These are phyloP conservation scores for Penicillium sp. DNA, from an alignment of 2,329 filamentous ascomycete species.

Conservation along the genomic window DNA sequence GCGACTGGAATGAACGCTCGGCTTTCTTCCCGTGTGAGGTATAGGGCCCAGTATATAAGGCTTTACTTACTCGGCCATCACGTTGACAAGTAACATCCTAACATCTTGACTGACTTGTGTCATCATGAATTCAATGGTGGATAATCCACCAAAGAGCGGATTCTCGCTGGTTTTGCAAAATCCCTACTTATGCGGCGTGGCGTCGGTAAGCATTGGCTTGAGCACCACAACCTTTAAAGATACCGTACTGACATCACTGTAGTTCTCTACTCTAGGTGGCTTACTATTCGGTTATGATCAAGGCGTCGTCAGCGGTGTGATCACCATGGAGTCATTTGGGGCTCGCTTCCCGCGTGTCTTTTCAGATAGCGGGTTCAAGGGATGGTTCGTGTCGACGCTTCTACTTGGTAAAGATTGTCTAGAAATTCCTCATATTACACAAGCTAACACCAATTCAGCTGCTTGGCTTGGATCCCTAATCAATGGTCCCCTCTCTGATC, in stretches of 20 bases:
- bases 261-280: slow-evolving; percentile 46
- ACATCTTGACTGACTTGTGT: not conserved
- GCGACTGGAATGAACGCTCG: not conserved
- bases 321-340: slow-evolving; percentile 50
- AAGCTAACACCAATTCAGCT: slow-evolving; percentile 24
- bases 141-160: slow-evolving; percentile 21
- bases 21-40: not conserved
- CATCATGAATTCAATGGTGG: slow-evolving; percentile 18
- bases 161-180: slow-evolving; percentile 38
- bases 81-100: not conserved
- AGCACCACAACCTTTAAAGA: not conserved
- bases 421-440: not conserved
- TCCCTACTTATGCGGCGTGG: slow-evolving; percentile 49
- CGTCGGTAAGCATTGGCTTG: slow-evolving; percentile 34
- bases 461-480: slow-evolving; percentile 53
- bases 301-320: slow-evolving; percentile 50
- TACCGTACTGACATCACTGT: not conserved
- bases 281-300: slow-evolving; percentile 55
- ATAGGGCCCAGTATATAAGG: slow-evolving; percentile 6
- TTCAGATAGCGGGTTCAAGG: slow-evolving; percentile 50
- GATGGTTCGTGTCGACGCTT: slow-evolving; percentile 56
- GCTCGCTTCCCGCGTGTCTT: slow-evolving; percentile 44
- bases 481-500: slow-evolving; percentile 53
- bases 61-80: not conserved
- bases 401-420: slow-evolving; percentile 38